Conservation (phyloP, 2,329 filamentous ascomycete species). For the Metarhizium humberi region DNA sequence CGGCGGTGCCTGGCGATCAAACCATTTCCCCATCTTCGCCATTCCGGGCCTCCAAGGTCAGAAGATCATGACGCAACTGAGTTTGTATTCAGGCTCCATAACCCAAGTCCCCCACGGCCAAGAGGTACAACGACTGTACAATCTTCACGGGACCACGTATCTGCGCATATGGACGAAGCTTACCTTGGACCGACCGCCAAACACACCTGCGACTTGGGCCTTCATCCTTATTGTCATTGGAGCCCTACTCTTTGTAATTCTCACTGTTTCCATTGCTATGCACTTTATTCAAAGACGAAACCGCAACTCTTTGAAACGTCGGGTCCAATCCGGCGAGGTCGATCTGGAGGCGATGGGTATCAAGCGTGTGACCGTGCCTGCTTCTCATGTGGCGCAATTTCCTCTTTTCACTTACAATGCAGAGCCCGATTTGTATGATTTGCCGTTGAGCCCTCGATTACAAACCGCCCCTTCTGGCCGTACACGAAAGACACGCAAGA, state of each 20-base stretch:
- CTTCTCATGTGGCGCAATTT: conserved; percentile 60
- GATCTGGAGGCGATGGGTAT: conserved; percentile 82
- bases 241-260: conserved; percentile 59
- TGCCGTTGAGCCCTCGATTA: conserved; percentile 16
- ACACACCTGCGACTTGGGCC: conserved; percentile 70
- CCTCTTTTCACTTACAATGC: conserved; percentile 70
- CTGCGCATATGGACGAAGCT: conserved; percentile 52
- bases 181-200: conserved; percentile 32
- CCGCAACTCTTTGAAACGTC: conserved; percentile 55
- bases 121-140: conserved; percentile 45
- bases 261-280: conserved; percentile 60
- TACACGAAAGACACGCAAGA: conserved; percentile 19
- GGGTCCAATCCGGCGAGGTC: conserved; percentile 69
- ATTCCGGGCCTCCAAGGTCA: conserved; percentile 59
- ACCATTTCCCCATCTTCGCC: conserved; percentile 75
- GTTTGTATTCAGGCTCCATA: conserved; percentile 69
- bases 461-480: conserved; percentile 18
- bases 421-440: conserved; percentile 35
- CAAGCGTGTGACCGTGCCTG: conserved; percentile 69
- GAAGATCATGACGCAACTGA: conserved; percentile 61
- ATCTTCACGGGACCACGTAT: conserved; percentile 47
- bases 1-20: conserved; percentile 58
- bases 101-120: conserved; percentile 48
- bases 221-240: conserved; percentile 65
- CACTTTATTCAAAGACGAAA: conserved; percentile 67